phyloP scores from a whole-genome alignment of 495 filamentous ascomycete species.

The Pyrenula aspistea region DNA sequence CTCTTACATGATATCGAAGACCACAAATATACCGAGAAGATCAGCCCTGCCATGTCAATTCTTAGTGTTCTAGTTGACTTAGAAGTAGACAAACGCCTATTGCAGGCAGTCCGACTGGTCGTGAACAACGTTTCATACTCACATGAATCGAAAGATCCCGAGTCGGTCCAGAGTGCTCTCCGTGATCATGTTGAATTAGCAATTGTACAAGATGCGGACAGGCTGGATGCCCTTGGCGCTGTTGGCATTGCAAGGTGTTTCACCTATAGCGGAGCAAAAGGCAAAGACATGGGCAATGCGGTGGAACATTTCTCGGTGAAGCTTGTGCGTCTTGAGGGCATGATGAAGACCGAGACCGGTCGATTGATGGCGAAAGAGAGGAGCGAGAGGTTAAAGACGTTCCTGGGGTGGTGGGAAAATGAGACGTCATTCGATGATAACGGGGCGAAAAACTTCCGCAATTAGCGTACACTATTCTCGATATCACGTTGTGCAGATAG shows the following conservation, averaged over 20 bases:
- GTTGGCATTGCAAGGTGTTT: slow-evolving; percentile 72
- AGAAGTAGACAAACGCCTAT: slow-evolving; percentile 41
- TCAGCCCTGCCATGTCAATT: background rate
- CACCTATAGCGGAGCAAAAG: slow-evolving; percentile 58
- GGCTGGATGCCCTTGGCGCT: slow-evolving; percentile 79
- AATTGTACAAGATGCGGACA: slow-evolving; percentile 83
- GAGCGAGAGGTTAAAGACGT: slow-evolving; percentile 49
- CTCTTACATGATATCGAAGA: slow-evolving; percentile 84
- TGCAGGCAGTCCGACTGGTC: slow-evolving; percentile 52
- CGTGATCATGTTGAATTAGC: slow-evolving; percentile 57
- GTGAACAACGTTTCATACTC: slow-evolving; percentile 66
- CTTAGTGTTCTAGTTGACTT: background rate
- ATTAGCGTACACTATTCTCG: too few relatives aligned
- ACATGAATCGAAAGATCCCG: slow-evolving; percentile 52
- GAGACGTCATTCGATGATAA: slow-evolving; percentile 26
- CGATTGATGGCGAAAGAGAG: slow-evolving; percentile 50
- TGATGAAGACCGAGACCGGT: slow-evolving; percentile 79
- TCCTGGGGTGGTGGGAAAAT: slow-evolving; percentile 63
- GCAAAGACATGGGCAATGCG: slow-evolving; percentile 41
- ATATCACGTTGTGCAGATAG: too few relatives aligned
- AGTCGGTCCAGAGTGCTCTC: slow-evolving; percentile 37
- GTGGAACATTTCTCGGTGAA: slow-evolving; percentile 76
- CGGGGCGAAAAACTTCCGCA: background rate
- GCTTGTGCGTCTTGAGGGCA: slow-evolving; percentile 52
- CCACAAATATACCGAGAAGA: slow-evolving; percentile 54